Evolutionary conservation across 83 land plant species (phyloP), one percentile per base, ranked within the genome.

Genomic region (Isoetes engelmannii): DNA sequence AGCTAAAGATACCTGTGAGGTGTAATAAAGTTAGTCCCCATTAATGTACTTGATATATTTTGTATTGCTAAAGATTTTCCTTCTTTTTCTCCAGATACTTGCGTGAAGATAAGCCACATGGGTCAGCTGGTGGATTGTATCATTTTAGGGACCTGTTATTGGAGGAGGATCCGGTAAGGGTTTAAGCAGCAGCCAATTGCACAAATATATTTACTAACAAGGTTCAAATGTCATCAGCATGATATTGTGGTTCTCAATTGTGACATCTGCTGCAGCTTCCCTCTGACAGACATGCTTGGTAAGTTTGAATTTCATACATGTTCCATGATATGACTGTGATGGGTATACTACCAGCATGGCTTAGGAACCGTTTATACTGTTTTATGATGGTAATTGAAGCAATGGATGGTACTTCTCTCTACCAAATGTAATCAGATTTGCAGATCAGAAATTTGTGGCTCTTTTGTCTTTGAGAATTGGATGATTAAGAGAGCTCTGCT

Each of bases 211-310:
- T 4, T 18, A 37, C 61, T 18, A 44, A 43, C 47, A 61, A 15
- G 54, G n/a, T 12, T 12, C 15, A 12, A 12, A 15, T 51, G 54
- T 51, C 1, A 10, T 20, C 93, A 93, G 90, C 77, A 84, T 47
- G 87, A 94, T 73, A 84, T 94, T 50, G 57, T 94, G 76, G 72
- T 91, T 71, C 75, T 94, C 82, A 94, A 88, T 63, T 90, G 87
- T 69, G 97, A 94, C 79, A 90, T 94, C 62, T 94, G 97, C 80
- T 94, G 93, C 78, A 91, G 83, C 73, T 94, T 94, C 81, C 97
- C 97, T 50, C 77, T 94, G 60, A 69, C 80, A 48, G 85, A 81
- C 17, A 90, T 94, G 98, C 98, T 94, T 48, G 90, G 93, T 94
- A 77, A 70, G 71, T 44, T 59, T 54, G 37, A 28, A 28, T 28